These are phyloP conservation scores for Rhododendron williamsianum DNA, from an alignment of 148 eudicot genomes.

Conservation along the genomic window DNA sequence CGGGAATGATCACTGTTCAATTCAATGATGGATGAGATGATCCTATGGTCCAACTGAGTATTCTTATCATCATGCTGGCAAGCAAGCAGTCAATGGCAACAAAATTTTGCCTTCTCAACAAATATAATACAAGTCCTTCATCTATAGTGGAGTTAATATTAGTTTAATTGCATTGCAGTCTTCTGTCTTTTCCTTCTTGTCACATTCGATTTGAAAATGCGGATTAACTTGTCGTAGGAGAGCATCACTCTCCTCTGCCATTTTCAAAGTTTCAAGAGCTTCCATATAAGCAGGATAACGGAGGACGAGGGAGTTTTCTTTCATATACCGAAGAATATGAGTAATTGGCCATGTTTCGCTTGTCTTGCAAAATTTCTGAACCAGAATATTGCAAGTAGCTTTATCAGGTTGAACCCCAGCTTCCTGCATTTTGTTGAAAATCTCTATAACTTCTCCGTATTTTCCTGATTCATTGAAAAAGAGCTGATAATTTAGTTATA, in stretches of 20 bases:
- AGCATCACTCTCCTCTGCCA: constrained; percentile 43
- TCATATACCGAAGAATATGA: constrained; percentile 70
- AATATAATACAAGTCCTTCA: constrained; percentile 34
- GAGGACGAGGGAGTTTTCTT: constrained; percentile 59
- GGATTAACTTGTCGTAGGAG: constrained; percentile 70
- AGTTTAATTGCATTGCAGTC: constrained; percentile 2
- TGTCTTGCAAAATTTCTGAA: constrained; percentile 55
- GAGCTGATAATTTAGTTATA: neutral
- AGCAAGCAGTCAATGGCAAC: constrained; percentile 47
- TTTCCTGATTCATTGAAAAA: constrained; percentile 45
- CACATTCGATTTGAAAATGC: constrained; percentile 38
- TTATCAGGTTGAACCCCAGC: constrained; percentile 78
- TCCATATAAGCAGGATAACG: constrained; percentile 53
- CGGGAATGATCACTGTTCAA: constrained; percentile 37
- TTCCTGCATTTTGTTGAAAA: constrained; percentile 73
- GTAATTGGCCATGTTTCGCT: constrained; percentile 46
- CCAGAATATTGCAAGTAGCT: constrained; percentile 78
- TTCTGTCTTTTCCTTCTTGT: constrained; percentile 11
- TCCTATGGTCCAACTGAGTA: constrained; percentile 29
- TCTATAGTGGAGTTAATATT: constrained; percentile 27
- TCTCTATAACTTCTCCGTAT: constrained; percentile 50
- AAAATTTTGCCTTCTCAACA: constrained; percentile 46
- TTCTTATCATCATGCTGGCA: constrained; percentile 31
- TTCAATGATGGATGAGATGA: constrained; percentile 48
- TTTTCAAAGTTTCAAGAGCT: constrained; percentile 48